phyloP scores from a whole-genome alignment of 148 eudicot species.

The Limonium bicolor region DNA sequence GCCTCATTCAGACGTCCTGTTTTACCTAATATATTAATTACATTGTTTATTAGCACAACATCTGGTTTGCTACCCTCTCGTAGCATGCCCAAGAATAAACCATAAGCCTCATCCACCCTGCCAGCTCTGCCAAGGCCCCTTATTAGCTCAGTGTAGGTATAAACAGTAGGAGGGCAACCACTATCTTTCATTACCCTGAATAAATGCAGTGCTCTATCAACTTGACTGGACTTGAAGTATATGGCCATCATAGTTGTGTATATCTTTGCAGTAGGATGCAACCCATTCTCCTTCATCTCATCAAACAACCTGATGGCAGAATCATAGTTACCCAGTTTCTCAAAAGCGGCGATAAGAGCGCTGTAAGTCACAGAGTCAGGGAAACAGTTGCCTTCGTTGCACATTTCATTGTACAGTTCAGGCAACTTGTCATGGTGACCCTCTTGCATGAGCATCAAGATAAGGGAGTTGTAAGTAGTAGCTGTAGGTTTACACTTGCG shows the following conservation, averaged over 20 bases:
- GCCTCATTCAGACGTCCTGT: slow-evolving; percentile 61
- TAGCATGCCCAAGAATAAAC: slow-evolving; percentile 44
- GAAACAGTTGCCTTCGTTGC: slow-evolving; percentile 64
- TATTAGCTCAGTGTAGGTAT: slow-evolving; percentile 82
- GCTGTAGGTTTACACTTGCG: slow-evolving; percentile 76
- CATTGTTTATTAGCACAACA: slow-evolving; percentile 74
- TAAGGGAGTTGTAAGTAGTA: slow-evolving; percentile 64
- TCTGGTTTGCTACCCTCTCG: slow-evolving; percentile 79
- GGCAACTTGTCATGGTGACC: slow-evolving; percentile 82
- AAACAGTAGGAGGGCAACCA: slow-evolving; percentile 72
- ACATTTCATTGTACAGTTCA: slow-evolving; percentile 90
- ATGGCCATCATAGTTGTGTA: slow-evolving; percentile 65
- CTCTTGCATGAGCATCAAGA: slow-evolving; percentile 81
- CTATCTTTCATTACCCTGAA: slow-evolving; percentile 59
- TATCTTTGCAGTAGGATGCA: slow-evolving; percentile 67
- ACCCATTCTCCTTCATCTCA: slow-evolving; percentile 84
- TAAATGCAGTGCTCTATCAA: slow-evolving; percentile 50
- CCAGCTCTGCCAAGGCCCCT: slow-evolving; percentile 73
- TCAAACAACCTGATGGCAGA: slow-evolving; percentile 66
- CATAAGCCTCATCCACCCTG: slow-evolving; percentile 69
- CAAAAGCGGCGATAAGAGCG: slow-evolving; percentile 69
- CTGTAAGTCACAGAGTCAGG: slow-evolving; percentile 80
- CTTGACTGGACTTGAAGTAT: slow-evolving; percentile 50
- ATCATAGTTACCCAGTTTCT: slow-evolving; percentile 63
- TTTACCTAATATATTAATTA: slow-evolving; percentile 65